Conservation (phyloP, 306 rosid genomes). For the Vigna trinervia region DNA sequence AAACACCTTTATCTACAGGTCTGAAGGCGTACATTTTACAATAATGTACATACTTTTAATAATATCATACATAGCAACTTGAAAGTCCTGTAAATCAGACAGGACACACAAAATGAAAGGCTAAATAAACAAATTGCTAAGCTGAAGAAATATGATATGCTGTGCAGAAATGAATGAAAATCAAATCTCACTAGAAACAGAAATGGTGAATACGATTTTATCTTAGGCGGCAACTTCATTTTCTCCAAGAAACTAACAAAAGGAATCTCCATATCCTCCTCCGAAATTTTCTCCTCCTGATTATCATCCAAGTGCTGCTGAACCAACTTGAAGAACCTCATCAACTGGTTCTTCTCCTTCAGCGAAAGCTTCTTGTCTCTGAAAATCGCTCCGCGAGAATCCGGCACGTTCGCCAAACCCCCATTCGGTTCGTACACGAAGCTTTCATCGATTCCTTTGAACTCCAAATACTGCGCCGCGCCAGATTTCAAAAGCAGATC, state of each 20-base stretch:
- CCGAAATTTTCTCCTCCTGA: slow-evolving; percentile 57
- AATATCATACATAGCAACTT: not conserved
- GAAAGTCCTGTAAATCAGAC: slow-evolving; percentile 11
- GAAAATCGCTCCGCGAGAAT: slow-evolving; percentile 89
- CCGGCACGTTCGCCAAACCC: slow-evolving; percentile 71
- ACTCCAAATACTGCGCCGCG: slow-evolving; percentile 66
- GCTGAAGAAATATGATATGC: not conserved
- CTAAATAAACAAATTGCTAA: not conserved
- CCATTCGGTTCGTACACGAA: slow-evolving; percentile 59
- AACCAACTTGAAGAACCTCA: slow-evolving; percentile 89
- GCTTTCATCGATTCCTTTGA: slow-evolving; percentile 77
- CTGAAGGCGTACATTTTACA: not conserved
- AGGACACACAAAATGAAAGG: slow-evolving; percentile 5
- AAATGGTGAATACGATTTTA: slow-evolving; percentile 78
- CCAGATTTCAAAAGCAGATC: slow-evolving; percentile 70
- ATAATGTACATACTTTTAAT: not conserved
- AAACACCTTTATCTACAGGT: not conserved
- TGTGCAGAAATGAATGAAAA: slow-evolving; percentile 32
- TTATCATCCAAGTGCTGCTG: slow-evolving; percentile 66
- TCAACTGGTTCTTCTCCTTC: slow-evolving; percentile 82
- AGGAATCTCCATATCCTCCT: slow-evolving; percentile 80
- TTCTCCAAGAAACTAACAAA: slow-evolving; percentile 76
- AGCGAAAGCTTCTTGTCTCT: slow-evolving; percentile 74
- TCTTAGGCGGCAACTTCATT: slow-evolving; percentile 79
- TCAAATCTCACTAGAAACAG: slow-evolving; percentile 56